A percentile compares a stretch with the other conserved stretches of the same genome.
These are phyloP conservation scores for Tricholoma terreum DNA, from an alignment of 768 basidiomycete species.

Conservation along the genomic window DNA sequence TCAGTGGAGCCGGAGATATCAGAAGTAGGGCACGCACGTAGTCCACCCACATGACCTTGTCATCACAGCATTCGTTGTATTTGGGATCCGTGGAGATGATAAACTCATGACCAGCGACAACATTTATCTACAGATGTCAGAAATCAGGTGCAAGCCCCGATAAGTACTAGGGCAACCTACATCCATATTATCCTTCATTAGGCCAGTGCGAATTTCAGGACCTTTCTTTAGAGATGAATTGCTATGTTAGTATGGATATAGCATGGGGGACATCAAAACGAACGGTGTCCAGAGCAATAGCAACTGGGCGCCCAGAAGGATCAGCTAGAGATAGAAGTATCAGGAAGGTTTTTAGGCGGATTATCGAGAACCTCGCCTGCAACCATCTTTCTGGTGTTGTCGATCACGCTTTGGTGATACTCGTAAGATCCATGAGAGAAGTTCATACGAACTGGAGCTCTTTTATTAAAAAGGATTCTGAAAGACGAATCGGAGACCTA, in stretches of 20 bases:
- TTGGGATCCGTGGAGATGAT: slow-evolving; percentile 80
- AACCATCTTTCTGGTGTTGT: slow-evolving; percentile 90
- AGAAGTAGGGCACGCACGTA: slow-evolving; percentile 58
- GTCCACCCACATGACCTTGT: slow-evolving; percentile 88
- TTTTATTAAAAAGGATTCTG: background rate
- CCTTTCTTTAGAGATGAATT: slow-evolving; percentile 72
- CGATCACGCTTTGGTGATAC: slow-evolving; percentile 98
- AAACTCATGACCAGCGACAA: slow-evolving; percentile 93
- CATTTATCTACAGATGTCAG: slow-evolving; percentile 55
- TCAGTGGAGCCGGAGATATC: background rate
- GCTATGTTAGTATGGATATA: slow-evolving; percentile 8
- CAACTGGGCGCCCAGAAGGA: slow-evolving; percentile 83
- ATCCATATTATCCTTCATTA: slow-evolving; percentile 84
- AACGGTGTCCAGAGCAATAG: slow-evolving; percentile 97
- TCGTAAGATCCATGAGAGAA: slow-evolving; percentile 99
- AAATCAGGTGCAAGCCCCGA: background rate
- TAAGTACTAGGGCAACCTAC: slow-evolving; percentile 44
- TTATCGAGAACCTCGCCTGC: slow-evolving; percentile 47
- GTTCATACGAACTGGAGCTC: slow-evolving; percentile 91
- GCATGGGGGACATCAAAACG: slow-evolving; percentile 26
- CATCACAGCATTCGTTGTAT: slow-evolving; percentile 75
- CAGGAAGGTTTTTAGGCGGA: slow-evolving; percentile 2
- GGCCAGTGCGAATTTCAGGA: slow-evolving; percentile 96
- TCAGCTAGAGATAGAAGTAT: slow-evolving; percentile 41
- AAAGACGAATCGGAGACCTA: slow-evolving; percentile 9